A percentile compares a stretch with the other conserved stretches of the same genome.
These are phyloP conservation scores for Cicer pinnatifidum DNA, from an alignment of 306 rosid genomes.

Conservation along the genomic window DNA sequence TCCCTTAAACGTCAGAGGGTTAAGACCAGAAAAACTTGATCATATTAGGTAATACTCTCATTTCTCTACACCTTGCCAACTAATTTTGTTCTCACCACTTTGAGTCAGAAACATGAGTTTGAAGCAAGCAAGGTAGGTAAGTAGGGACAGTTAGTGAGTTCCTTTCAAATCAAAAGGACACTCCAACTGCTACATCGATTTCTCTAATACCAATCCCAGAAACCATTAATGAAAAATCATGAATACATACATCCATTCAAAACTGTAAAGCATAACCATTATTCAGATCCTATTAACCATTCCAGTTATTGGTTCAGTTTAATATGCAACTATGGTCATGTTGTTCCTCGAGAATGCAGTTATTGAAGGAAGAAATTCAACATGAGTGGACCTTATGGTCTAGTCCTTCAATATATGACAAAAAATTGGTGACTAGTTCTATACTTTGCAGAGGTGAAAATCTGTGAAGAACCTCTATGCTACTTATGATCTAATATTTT, in stretches of 20 bases:
- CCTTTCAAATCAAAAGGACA: slow-evolving; percentile 46
- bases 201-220: background rate
- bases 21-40: background rate
- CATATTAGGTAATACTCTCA: slow-evolving; percentile 35
- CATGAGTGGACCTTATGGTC: slow-evolving; percentile 93
- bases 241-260: slow-evolving; percentile 5
- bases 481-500: slow-evolving; percentile 75
- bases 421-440: slow-evolving; percentile 74
- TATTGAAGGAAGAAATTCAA: slow-evolving; percentile 88
- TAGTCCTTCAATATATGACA: slow-evolving; percentile 73
- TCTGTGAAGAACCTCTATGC: slow-evolving; percentile 73
- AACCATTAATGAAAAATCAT: background rate
- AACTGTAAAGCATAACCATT: no score
- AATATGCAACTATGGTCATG: slow-evolving; percentile 55
- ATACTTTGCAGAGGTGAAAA: slow-evolving; percentile 66
- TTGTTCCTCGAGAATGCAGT: slow-evolving; percentile 73
- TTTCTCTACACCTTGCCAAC: slow-evolving; percentile 42
- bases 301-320: no score
- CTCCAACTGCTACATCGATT: slow-evolving; percentile 42
- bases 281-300: no score
- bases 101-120: slow-evolving; percentile 53
- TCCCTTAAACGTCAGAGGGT: no score
- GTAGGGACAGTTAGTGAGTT: slow-evolving; percentile 51
- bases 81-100: slow-evolving; percentile 34
- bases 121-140: slow-evolving; percentile 53